Base-by-base conservation (phyloP, 768 basidiomycete genomes). In the Heimioporus sp. region DNA sequence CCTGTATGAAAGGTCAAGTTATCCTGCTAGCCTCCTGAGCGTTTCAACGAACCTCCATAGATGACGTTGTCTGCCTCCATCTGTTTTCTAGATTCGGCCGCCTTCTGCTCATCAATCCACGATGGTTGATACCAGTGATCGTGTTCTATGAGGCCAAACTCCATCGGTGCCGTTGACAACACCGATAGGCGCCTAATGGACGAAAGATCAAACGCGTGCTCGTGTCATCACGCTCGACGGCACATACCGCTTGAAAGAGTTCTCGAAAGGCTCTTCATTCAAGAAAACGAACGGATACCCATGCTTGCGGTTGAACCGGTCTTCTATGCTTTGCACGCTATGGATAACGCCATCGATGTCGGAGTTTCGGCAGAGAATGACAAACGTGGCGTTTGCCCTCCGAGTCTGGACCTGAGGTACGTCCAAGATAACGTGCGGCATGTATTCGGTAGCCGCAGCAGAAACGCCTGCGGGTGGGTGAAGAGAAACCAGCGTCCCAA, bases 41-140 rank as follows among this genome's bases (percentile, higher is more conserved):
- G 19, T 12, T 21, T 54, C 21, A 38, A 72, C 68, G 44, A 46
- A 76, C 79, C 78, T 55, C 75, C 80, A 57, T 81, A 80, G 13
- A 80, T 76, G 32, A 82, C 60, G 9, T 72, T 66, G 35, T 73
- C 66, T 16, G 56, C 58, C 2, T 61, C 76, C 82, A 90, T 81
- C 58, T 79, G 72, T 35, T 77, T 71, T 44, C 83, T 70, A 3
- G 73, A 74, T 4, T 72, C 72, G 4, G 67, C 67, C 1, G 87
- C 89, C 51, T 73, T 75, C 13, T 78, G 72, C 61, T 89, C 86
- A 59, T 91, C 86, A 34, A 91, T 83, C 81, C 80, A 87, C 19
- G 76, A 72, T 0, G 89, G 89, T 54, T 87, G 82, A 56, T 72
- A 68, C 89, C 89, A 91, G 48, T 87, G 76, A 15, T 82, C 76